These are phyloP conservation scores for Dryas drummondii DNA, from an alignment of 306 rosid genomes.

Conservation along the genomic window DNA sequence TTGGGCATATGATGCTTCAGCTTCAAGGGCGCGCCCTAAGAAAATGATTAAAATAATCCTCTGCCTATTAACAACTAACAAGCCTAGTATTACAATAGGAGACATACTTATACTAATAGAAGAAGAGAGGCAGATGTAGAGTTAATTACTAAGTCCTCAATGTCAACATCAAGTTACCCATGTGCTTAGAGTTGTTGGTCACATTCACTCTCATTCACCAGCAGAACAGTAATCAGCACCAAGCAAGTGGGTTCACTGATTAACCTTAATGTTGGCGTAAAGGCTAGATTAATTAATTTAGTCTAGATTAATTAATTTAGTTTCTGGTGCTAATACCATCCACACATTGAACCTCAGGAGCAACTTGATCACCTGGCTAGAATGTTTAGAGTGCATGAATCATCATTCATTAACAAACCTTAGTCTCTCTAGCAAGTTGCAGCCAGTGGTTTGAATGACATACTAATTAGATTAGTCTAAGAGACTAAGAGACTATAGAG, in stretches of 20 bases:
- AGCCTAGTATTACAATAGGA: not conserved
- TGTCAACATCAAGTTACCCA: conserved; percentile 27
- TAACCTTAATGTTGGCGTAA: conserved; percentile 25
- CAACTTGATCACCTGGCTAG: conserved; percentile 5
- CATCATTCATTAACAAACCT: not conserved
- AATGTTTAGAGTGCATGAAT: not conserved
- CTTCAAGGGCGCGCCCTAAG: conserved; percentile 15
- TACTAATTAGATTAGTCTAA: no score
- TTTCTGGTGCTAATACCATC: not conserved
- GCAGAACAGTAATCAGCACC: conserved; percentile 35
- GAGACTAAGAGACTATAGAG: no score
- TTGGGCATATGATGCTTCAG: conserved; percentile 29
- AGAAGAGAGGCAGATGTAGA: not conserved
- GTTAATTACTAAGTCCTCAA: not conserved
- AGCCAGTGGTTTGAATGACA: conserved; percentile 4
- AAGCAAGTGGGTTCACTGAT: conserved; percentile 24
- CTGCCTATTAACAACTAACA: conserved; percentile 7
- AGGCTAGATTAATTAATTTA: conserved; percentile 9
- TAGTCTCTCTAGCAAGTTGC: conserved; percentile 27
- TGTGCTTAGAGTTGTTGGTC: conserved; percentile 17
- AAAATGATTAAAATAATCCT: conserved; percentile 3
- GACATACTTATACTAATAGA: not conserved
- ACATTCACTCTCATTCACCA: conserved; percentile 26
- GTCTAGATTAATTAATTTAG: conserved; percentile 9
- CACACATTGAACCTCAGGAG: conserved; percentile 4